Base-by-base conservation (phyloP, 805 yeast genomes). In the Lachancea lanzarotensis region DNA sequence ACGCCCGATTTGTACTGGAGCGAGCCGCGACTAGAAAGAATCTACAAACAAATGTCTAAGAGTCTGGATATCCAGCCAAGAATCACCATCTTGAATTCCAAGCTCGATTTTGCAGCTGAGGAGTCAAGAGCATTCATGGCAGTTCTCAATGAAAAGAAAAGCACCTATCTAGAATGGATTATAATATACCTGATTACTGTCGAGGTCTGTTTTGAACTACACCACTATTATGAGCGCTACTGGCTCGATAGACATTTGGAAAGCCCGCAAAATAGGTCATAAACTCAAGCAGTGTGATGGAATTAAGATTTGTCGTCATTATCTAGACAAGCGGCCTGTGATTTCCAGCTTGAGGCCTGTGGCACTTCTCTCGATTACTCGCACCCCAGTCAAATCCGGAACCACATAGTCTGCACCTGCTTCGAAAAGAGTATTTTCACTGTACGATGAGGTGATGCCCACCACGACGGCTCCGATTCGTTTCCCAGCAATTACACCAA, bases 1-100 rank as follows among this genome's bases (percentile, higher is more conserved):
- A 87, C 95, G 0, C 97, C 97, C 0, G 97, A 90, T 61, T 66
- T 88, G 35, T 90, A 89, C 63, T 90, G 97, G 97, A 76, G 87
- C 38, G 96, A 89, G 58, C 95, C 96, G 1, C 78, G 79, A 29
- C 68, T 90, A 43, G 97, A 90, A 58, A 73, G 73, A 43, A 78
- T 88, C 9, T 90, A 87, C 62, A 76, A 80, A 40, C 73, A 77
- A 16, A 79, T 87, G 7, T 83, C 95, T 0, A 75, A 75, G 39
- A 77, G 76, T 18, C 68, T 90, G 45, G 97, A 90, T 55, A 79
- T 90, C 26, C 72, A 74, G 26, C 84, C 91, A 5, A 71, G 97
- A 49, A 84, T 89, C 39, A 71, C 78, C 26, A 87, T 89, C 30
- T 67, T 90, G 59, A 90, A 90, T 62, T 74, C 89, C 43, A 89